Evolutionary conservation across 371 early-diverging fungal species (phyloP).

Genomic region (Apophysomyces sp.): DNA sequence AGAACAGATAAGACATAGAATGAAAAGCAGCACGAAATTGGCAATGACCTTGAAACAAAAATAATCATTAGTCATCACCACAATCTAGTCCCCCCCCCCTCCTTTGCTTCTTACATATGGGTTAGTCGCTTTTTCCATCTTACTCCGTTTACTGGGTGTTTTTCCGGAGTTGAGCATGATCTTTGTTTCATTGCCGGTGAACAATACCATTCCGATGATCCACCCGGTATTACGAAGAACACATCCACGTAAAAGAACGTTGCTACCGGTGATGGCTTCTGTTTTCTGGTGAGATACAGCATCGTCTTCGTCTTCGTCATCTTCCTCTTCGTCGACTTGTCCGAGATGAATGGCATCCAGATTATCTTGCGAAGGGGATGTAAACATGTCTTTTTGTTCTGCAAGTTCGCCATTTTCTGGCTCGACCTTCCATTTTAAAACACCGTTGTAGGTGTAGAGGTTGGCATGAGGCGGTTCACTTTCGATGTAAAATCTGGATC

Average conservation of each 20-base stretch:
- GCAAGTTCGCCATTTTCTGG: neutral
- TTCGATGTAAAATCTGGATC: slow-evolving; percentile 64
- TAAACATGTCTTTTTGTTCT: neutral
- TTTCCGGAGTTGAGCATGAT: slow-evolving; percentile 88
- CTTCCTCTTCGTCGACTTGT: slow-evolving; percentile 3
- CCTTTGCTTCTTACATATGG: slow-evolving; percentile 65
- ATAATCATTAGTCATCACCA: neutral
- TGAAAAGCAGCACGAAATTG: slow-evolving; percentile 42
- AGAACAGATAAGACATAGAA: slow-evolving; percentile 68
- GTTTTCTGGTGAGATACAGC: slow-evolving; percentile 50
- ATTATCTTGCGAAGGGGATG: neutral
- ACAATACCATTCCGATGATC: slow-evolving; percentile 80
- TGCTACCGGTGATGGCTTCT: slow-evolving; percentile 79
- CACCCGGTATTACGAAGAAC: slow-evolving; percentile 91
- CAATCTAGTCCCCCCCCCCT: neutral
- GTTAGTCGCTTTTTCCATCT: slow-evolving; percentile 94
- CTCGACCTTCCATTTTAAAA: slow-evolving; percentile 53
- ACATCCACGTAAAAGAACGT: slow-evolving; percentile 90
- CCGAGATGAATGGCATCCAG: neutral
- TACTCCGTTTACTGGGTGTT: slow-evolving; percentile 93
- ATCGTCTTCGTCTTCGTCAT: slow-evolving; percentile 20
- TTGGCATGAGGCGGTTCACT: slow-evolving; percentile 82
- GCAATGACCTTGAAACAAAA: slow-evolving; percentile 37
- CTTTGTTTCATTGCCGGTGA: slow-evolving; percentile 91
- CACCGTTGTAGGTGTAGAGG: slow-evolving; percentile 78